A percentile compares a stretch with the other conserved stretches of the same genome.
Conservation (phyloP, 2,329 filamentous ascomycete genomes). For the Gaeumannomyces tritici region DNA sequence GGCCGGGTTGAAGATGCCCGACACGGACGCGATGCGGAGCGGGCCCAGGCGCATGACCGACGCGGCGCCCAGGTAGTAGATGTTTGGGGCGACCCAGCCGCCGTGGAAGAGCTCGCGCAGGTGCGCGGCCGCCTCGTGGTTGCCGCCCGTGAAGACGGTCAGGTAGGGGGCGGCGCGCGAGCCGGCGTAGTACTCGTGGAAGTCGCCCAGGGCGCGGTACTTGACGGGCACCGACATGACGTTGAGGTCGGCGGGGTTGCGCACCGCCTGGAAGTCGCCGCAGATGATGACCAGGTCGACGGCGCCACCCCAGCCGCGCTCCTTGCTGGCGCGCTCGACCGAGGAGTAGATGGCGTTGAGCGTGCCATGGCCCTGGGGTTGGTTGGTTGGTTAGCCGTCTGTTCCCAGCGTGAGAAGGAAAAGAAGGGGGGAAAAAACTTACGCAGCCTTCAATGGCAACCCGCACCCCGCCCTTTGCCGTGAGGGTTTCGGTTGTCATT, state of each 20-base stretch:
- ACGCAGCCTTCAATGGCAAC: conserved; percentile 85
- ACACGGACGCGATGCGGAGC: conserved; percentile 79
- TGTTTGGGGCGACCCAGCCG: conserved; percentile 93
- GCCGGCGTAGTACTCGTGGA: conserved; percentile 89
- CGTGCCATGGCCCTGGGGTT: conserved; percentile 79
- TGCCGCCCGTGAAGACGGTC: conserved; percentile 87
- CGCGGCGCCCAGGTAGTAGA: conserved; percentile 92
- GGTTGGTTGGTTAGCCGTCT: too few relatives aligned
- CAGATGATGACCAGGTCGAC: conserved; percentile 91
- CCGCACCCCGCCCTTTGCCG: conserved; percentile 44
- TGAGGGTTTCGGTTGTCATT: conserved; percentile 23
- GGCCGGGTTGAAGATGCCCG: conserved; percentile 89
- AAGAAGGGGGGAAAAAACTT: conserved; percentile 27
- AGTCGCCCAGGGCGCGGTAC: conserved; percentile 82
- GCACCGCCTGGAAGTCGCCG: conserved; percentile 88
- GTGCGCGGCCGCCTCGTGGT: conserved; percentile 89
- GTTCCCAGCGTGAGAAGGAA: neutral
- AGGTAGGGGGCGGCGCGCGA: conserved; percentile 68
- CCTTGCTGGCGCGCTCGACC: conserved; percentile 56
- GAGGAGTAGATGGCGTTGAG: conserved; percentile 86
- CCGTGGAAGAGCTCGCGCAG: conserved; percentile 91
- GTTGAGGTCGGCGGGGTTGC: conserved; percentile 79
- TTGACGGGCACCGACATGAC: conserved; percentile 86
- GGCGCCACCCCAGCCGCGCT: conserved; percentile 61
- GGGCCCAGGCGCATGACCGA: conserved; percentile 80